A percentile compares a stretch with the other conserved stretches of the same genome.
Evolutionary conservation across 257 asterid species (phyloP).

Genomic region (Fraxinus excelsior): DNA sequence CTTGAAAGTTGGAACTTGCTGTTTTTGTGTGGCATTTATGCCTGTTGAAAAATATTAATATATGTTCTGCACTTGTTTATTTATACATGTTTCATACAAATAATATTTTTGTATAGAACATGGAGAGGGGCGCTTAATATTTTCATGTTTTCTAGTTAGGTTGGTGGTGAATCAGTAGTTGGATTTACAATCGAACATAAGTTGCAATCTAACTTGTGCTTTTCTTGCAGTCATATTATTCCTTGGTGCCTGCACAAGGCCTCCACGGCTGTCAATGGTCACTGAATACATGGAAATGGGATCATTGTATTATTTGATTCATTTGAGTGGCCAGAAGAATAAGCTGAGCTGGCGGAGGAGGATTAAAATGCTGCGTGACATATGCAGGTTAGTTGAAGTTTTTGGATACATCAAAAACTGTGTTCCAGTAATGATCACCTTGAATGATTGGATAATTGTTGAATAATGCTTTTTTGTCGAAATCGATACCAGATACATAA

Average conservation of each 20-base stretch:
- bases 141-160: background rate
- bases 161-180: background rate
- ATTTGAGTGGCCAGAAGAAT: conserved; percentile 90
- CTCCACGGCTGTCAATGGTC: conserved; percentile 88
- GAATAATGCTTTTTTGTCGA: too few species aligned
- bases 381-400: conserved; percentile 76
- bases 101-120: background rate
- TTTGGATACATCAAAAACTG: background rate
- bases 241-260: conserved; percentile 95
- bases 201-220: conserved; percentile 18
- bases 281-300: conserved; percentile 99
- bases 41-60: background rate
- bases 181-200: background rate
- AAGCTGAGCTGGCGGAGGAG: conserved; percentile 83
- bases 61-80: background rate
- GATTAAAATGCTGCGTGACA: conserved; percentile 93
- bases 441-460: background rate
- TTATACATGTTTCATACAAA: background rate
- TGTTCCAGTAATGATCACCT: background rate
- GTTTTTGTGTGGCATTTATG: background rate
- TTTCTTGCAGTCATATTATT: conserved; percentile 80
- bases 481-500: background rate
- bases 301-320: conserved; percentile 79
- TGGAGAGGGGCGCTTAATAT: background rate
- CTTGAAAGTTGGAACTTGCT: background rate